phyloP scores from a whole-genome alignment of 257 asterid species.

The Ocimum tenuiflorum region DNA sequence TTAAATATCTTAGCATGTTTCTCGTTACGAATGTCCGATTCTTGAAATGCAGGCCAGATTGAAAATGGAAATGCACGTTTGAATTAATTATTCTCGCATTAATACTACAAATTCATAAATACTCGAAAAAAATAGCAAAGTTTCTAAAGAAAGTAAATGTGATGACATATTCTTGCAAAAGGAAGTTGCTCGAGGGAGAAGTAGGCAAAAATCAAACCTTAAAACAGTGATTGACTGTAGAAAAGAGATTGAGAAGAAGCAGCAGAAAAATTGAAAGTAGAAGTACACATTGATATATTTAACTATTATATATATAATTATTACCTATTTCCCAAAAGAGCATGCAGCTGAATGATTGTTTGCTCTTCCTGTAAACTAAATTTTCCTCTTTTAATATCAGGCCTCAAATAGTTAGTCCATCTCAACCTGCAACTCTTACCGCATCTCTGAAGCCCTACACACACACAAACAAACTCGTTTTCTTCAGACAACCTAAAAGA shows the following conservation, averaged over 20 bases:
- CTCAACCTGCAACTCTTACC: background rate
- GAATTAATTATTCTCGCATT: too few relatives aligned
- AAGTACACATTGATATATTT: background rate
- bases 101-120: background rate
- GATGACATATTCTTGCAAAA: background rate
- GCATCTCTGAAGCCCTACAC: background rate
- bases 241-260: background rate
- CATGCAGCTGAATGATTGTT: background rate
- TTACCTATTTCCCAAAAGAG: background rate
- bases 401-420: background rate
- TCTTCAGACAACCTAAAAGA: too few relatives aligned
- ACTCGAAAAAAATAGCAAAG: too few relatives aligned
- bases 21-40: slow-evolving; percentile 1
- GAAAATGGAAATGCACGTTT: too few relatives aligned
- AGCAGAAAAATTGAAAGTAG: background rate
- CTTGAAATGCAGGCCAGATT: background rate
- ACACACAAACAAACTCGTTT: background rate
- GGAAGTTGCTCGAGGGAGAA: background rate
- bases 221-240: background rate
- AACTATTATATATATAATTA: too few relatives aligned
- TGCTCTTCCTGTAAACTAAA: background rate
- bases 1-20: background rate
- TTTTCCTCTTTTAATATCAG: background rate
- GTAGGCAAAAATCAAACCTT: background rate
- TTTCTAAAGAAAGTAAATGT: background rate